Evolutionary conservation across 768 basidiomycete species (phyloP).

Genomic region (Cystofilobasidium bisporidii): DNA sequence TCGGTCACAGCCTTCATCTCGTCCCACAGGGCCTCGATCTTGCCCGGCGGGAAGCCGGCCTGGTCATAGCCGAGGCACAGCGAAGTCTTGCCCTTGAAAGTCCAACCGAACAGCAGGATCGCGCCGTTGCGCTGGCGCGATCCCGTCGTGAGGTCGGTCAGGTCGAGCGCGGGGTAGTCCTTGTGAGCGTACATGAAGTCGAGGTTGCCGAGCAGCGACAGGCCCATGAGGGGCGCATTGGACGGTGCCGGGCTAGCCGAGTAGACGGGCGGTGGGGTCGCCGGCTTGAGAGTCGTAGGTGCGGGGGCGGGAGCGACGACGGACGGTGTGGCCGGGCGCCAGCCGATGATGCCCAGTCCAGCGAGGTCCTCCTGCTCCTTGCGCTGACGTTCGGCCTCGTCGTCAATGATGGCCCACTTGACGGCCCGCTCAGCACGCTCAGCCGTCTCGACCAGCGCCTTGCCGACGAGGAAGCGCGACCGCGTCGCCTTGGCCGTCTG

Average conservation of each 20-base stretch:
- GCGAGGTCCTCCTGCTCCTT: conserved; percentile 12
- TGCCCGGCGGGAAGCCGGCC: conserved; percentile 54
- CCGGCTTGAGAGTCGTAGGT: no score
- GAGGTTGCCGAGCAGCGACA: conserved; percentile 28
- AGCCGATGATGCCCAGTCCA: conserved; percentile 8
- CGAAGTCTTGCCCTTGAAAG: conserved; percentile 51
- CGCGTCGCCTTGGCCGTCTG: conserved; percentile 60
- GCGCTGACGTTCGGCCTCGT: conserved; percentile 35
- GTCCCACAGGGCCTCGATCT: conserved; percentile 58
- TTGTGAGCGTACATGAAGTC: conserved; percentile 22
- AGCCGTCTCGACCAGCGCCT: conserved; percentile 53
- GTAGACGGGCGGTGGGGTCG: background rate
- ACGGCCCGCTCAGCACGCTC: conserved; percentile 51
- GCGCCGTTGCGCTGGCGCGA: conserved; percentile 66
- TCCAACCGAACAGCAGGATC: conserved; percentile 61
- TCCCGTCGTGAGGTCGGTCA: conserved; percentile 72
- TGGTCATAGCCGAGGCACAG: conserved; percentile 68
- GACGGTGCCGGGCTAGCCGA: background rate
- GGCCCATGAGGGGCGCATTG: conserved; percentile 22
- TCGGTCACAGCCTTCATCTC: conserved; percentile 51
- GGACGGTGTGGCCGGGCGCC: background rate
- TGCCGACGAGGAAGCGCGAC: conserved; percentile 48
- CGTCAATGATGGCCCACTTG: conserved; percentile 65
- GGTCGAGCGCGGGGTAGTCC: conserved; percentile 23
- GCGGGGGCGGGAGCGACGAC: background rate